phyloP scores from a whole-genome alignment of 1,139 yeast species.

The Wickerhamomyces sp. region DNA sequence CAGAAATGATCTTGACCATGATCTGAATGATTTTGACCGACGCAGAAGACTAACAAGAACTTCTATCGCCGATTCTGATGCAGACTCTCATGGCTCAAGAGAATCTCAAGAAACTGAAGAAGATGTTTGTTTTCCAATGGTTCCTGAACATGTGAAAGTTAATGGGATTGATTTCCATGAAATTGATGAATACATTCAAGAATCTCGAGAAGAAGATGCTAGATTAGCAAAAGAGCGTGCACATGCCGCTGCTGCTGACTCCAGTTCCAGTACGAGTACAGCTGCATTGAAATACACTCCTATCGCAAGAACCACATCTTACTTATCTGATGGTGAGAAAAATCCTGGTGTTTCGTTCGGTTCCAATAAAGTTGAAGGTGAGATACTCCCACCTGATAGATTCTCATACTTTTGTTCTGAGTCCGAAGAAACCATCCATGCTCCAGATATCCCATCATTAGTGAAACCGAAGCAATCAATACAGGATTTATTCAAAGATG shows the following conservation, averaged over 20 bases:
- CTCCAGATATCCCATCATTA: slow-evolving; percentile 78
- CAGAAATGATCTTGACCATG: slow-evolving; percentile 9
- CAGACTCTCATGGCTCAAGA: slow-evolving; percentile 67
- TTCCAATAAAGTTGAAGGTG: slow-evolving; percentile 33
- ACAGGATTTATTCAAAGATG: slow-evolving; percentile 53
- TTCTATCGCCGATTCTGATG: slow-evolving; percentile 49
- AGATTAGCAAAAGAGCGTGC: slow-evolving; percentile 18
- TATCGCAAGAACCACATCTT: slow-evolving; percentile 13
- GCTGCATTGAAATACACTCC: slow-evolving; percentile 68
- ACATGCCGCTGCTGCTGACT: slow-evolving; percentile 25
- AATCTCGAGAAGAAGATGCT: slow-evolving; percentile 29
- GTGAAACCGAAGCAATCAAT: slow-evolving; percentile 62
- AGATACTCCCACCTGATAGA: slow-evolving; percentile 54
- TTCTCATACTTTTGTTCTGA: slow-evolving; percentile 81
- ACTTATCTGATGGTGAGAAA: slow-evolving; percentile 11
- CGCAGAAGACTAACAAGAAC: slow-evolving; percentile 28
- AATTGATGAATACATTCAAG: slow-evolving; percentile 67
- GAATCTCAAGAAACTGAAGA: slow-evolving; percentile 87
- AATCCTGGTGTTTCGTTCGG: slow-evolving; percentile 33
- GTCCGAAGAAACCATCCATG: slow-evolving; percentile 82
- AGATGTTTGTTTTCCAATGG: slow-evolving; percentile 96
- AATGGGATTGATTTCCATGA: slow-evolving; percentile 79
- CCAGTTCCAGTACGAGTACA: slow-evolving; percentile 46
- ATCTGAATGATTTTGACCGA: slow-evolving; percentile 19
- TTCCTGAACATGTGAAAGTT: slow-evolving; percentile 62